Base-by-base conservation (phyloP, 345 rosid genomes). In the Eucalyptus caleyi region DNA sequence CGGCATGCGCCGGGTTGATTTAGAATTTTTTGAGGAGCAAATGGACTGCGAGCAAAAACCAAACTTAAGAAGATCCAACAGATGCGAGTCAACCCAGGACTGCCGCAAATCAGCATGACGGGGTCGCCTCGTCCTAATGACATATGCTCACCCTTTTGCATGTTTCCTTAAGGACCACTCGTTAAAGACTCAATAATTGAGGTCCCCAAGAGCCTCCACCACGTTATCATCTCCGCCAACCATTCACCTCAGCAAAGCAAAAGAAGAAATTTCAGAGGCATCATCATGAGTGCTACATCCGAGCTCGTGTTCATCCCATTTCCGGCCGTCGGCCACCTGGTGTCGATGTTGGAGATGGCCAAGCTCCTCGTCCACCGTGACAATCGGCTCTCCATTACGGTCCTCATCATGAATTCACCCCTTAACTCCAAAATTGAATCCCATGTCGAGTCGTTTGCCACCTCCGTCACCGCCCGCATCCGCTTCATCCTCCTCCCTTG, bases 331-430 rank as follows among this genome's bases (percentile, higher is more conserved):
- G 26, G 59, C 91, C 96, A 95, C 86, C 89, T 95, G n/a, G 88
- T 89, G 9, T 90, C 96, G 27, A 21, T 85, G 32, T 89, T 92
- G 37, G 94, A 95, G 91, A 67, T 92, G 1, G 95, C 96, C 11
- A 94, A 92, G 91, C 92, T 90, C 42, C 92, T 94, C 18, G 89
- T 93, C 30, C 88, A 91, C 65, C 94, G 90, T 5, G 92, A 94
- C 72, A 87, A 91, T 62, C 85, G 91, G 26, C 89, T 95, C 90
- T 95, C 93, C 21, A 42, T 93, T 90, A 93, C 96, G 23, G 50
- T 95, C 87, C 34, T 95, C 80, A 88, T 93, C 90, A 89, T 95
- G 77, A 88, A 86, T 5, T 32, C 62, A 9, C 90, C 89, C 3
- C 27, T 6, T 11, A 90, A 86, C 8, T 27, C 91, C 86, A 80